Percentiles rank a stretch among this genome's conserved stretches.
These are phyloP conservation scores for Silene latifolia DNA, from an alignment of 148 eudicot species.

Conservation along the genomic window DNA sequence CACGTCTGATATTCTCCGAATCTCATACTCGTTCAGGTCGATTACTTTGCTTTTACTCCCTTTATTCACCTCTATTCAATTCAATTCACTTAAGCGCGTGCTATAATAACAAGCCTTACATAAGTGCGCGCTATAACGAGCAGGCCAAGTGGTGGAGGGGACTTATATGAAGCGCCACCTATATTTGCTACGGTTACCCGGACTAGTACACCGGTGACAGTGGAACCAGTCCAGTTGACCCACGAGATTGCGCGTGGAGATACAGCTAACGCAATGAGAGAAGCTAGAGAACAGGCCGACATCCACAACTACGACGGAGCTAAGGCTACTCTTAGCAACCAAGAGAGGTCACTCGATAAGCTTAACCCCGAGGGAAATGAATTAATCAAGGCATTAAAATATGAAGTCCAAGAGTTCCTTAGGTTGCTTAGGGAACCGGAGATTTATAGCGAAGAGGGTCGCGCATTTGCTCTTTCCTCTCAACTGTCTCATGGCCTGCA, in stretches of 20 bases:
- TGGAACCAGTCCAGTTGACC: too few species aligned
- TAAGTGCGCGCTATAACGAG: too few species aligned
- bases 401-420: not conserved
- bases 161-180: not conserved
- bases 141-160: not conserved
- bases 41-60: not conserved
- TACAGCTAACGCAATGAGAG: too few species aligned
- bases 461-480: not conserved
- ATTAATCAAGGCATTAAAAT: not conserved
- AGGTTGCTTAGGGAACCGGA: not conserved
- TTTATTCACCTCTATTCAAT: too few species aligned
- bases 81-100: too few species aligned
- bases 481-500: not conserved
- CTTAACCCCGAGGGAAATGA: not conserved
- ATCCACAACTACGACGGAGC: too few species aligned
- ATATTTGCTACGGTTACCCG: not conserved
- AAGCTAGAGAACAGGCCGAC: too few species aligned
- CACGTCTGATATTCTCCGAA: not conserved
- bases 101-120: too few species aligned
- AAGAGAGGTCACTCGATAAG: too few species aligned
- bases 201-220: too few species aligned
- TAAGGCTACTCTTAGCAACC: too few species aligned
- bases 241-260: too few species aligned
- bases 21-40: constrained; percentile 7
- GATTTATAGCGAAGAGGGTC: not conserved